Percentiles rank a stretch among this genome's conserved stretches.
These are phyloP conservation scores for Emydomyces testavorans DNA, from an alignment of 2,329 filamentous ascomycete genomes.

Conservation along the genomic window DNA sequence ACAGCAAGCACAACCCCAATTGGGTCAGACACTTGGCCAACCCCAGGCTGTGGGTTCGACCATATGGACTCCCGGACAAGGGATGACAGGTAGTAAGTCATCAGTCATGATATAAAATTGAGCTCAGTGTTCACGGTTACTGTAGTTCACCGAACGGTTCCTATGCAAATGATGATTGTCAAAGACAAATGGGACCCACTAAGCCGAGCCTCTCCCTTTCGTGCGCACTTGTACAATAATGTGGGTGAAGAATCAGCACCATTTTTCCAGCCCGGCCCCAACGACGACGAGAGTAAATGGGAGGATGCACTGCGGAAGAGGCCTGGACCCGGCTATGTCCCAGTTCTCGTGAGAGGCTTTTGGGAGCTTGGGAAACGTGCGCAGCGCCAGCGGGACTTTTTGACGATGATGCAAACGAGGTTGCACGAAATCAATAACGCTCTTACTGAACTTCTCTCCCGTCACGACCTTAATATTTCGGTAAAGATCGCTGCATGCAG, in stretches of 20 bases:
- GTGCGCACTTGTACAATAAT: slow-evolving; percentile 53
- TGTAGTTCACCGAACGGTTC: slow-evolving; percentile 48
- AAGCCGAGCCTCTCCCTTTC: slow-evolving; percentile 43
- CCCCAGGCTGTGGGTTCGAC: slow-evolving; percentile 29
- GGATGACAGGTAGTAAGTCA: slow-evolving; percentile 32
- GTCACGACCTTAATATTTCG: slow-evolving; percentile 50
- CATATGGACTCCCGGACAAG: slow-evolving; percentile 35
- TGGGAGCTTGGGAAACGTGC: slow-evolving; percentile 48
- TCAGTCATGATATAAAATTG: background rate
- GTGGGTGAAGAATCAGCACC: slow-evolving; percentile 48
- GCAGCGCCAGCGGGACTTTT: slow-evolving; percentile 45
- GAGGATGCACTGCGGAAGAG: slow-evolving; percentile 52
- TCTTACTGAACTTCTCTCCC: slow-evolving; percentile 47
- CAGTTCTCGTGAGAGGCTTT: slow-evolving; percentile 50
- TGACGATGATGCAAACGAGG: slow-evolving; percentile 47
- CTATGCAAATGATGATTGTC: slow-evolving; percentile 51
- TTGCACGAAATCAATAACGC: slow-evolving; percentile 55
- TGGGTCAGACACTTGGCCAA: slow-evolving; percentile 32
- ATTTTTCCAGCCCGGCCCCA: slow-evolving; percentile 47
- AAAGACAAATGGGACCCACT: slow-evolving; percentile 50
- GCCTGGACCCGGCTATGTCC: slow-evolving; percentile 47
- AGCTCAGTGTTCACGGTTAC: background rate
- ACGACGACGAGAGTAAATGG: slow-evolving; percentile 52
- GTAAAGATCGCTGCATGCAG: slow-evolving; percentile 48
- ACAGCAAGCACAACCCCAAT: slow-evolving; percentile 28